Conservation (phyloP, 202 grass and related monocot species). For the Cymbopogon flexuosus region DNA sequence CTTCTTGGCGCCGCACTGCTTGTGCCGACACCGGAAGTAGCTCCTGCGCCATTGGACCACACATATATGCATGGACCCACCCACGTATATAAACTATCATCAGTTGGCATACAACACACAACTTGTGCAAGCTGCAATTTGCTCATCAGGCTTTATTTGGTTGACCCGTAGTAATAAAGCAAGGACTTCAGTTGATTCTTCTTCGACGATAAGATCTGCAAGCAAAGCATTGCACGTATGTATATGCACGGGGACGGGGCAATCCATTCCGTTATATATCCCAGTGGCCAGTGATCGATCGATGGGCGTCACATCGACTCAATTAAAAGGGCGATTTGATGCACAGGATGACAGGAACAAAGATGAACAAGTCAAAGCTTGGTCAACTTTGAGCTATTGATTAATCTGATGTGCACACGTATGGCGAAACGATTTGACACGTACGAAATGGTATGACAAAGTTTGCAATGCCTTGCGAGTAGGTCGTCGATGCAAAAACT, state of each 20-base stretch:
- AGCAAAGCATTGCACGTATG: background rate
- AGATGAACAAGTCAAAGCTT: background rate
- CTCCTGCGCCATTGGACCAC: too few relatives aligned
- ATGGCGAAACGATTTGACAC: background rate
- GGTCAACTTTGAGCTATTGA: background rate
- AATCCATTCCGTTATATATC: too few relatives aligned
- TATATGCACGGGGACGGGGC: background rate
- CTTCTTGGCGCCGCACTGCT: slow-evolving; percentile 62
- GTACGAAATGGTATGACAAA: too few relatives aligned
- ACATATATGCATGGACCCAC: too few relatives aligned
- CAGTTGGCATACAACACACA: background rate
- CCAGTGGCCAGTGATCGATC: background rate
- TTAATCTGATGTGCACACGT: background rate
- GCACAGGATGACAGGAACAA: background rate
- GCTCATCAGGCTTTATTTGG: background rate
- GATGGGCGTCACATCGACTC: slow-evolving; percentile 10
- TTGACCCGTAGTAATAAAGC: background rate
- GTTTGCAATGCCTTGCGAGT: too few relatives aligned
- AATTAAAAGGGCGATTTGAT: background rate
- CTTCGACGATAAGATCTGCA: too few relatives aligned
- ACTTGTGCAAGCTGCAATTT: background rate
- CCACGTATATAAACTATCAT: too few relatives aligned
- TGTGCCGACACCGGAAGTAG: slow-evolving; percentile 64
- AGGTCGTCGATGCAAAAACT: too few relatives aligned
- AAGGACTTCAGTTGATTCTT: too few relatives aligned